Conservation (phyloP, 75 land plant species). For the Selaginella moellendorffii region DNA sequence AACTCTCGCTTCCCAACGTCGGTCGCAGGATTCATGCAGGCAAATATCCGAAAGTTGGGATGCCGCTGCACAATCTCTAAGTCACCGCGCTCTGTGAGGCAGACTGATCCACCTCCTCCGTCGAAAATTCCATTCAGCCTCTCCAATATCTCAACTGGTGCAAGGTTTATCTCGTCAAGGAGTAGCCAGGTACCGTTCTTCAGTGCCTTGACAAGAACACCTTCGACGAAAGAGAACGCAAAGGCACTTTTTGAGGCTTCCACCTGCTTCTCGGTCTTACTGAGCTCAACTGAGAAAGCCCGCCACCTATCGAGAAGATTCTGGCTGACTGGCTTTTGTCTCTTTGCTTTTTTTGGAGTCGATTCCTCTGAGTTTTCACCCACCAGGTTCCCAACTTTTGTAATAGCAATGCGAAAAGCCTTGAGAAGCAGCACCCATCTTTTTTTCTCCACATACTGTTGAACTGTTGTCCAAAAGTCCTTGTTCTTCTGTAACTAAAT, state of each 20-base stretch:
- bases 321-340: constrained; percentile 48
- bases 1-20: constrained; percentile 92
- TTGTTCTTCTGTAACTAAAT: constrained; percentile 37
- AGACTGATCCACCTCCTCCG: constrained; percentile 61
- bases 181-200: constrained; percentile 81
- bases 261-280: constrained; percentile 37
- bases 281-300: constrained; percentile 38
- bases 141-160: constrained; percentile 84
- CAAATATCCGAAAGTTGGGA: constrained; percentile 80
- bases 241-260: constrained; percentile 42
- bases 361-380: neutral
- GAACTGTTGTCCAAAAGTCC: constrained; percentile 25
- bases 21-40: constrained; percentile 99
- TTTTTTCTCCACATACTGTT: constrained; percentile 30
- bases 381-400: constrained; percentile 21
- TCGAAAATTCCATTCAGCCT: constrained; percentile 79
- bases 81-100: constrained; percentile 90
- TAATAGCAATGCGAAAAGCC: constrained; percentile 32
- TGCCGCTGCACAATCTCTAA: constrained; percentile 49
- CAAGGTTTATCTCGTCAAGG: constrained; percentile 93
- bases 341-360: too few relatives aligned
- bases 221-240: constrained; percentile 86
- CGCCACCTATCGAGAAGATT: constrained; percentile 39
- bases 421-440: constrained; percentile 49
- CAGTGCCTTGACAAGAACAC: constrained; percentile 80